Percentiles rank a stretch among this genome's conserved stretches.
phyloP scores from a whole-genome alignment of 2,329 filamentous ascomycete species.

The Aaosphaeria pasadenensis region DNA sequence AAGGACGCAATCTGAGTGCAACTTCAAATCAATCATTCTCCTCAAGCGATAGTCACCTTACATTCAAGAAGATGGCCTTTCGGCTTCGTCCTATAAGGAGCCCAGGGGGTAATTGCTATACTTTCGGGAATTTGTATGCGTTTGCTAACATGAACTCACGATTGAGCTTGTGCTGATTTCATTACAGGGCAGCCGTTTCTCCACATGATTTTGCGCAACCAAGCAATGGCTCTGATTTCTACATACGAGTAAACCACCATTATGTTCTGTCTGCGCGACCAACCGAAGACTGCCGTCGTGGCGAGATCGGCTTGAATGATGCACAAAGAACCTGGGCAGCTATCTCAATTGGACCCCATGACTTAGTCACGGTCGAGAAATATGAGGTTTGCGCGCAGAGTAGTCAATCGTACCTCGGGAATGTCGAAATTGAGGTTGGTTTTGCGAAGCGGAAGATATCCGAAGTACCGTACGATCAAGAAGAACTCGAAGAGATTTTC shows the following conservation, averaged over 20 bases:
- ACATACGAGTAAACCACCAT: conserved; percentile 70
- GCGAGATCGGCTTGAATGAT: conserved; percentile 80
- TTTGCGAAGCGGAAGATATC: conserved; percentile 79
- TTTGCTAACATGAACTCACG: neutral
- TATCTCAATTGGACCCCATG: conserved; percentile 67
- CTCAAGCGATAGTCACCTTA: too few species aligned
- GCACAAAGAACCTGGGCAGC: conserved; percentile 84
- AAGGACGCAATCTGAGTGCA: too few species aligned
- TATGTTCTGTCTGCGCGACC: conserved; percentile 79
- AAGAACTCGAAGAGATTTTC: conserved; percentile 65
- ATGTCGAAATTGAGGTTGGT: conserved; percentile 78
- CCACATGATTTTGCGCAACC: conserved; percentile 74
- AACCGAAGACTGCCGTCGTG: conserved; percentile 66
- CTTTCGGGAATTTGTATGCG: conserved; percentile 48
- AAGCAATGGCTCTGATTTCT: conserved; percentile 68
- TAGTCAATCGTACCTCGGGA: conserved; percentile 71
- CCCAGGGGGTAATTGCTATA: conserved; percentile 51
- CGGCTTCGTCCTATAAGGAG: conserved; percentile 52
- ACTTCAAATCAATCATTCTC: too few species aligned
- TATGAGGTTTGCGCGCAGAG: conserved; percentile 77
- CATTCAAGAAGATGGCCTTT: conserved; percentile 11
- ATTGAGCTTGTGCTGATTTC: conserved; percentile 12
- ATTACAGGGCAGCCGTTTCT: conserved; percentile 71
- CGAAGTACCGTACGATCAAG: conserved; percentile 79
- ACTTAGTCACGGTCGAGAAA: conserved; percentile 67